Conservation (phyloP, 1,284 basidiomycete species). For the Phylloporus sp. region DNA sequence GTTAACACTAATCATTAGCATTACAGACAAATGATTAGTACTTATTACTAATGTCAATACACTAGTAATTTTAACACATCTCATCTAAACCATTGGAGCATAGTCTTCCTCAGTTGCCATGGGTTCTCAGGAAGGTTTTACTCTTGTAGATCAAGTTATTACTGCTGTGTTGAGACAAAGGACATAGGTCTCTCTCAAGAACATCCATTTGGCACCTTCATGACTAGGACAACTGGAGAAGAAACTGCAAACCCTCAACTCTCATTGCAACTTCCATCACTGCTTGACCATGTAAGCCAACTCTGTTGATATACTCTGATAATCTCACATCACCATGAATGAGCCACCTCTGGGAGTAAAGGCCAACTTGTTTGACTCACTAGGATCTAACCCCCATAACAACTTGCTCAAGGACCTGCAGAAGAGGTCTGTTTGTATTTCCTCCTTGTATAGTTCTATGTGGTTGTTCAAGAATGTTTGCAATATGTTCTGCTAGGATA, state of each 20-base stretch:
- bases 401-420: slow-evolving; percentile 82
- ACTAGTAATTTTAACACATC: too few relatives aligned
- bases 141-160: slow-evolving; percentile 93
- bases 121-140: slow-evolving; percentile 98
- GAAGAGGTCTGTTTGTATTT: slow-evolving; percentile 93
- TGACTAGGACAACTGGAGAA: slow-evolving; percentile 97
- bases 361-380: slow-evolving; percentile 93
- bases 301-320: slow-evolving; percentile 93
- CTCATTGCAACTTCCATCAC: slow-evolving; percentile 89
- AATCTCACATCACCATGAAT: slow-evolving; percentile 96
- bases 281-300: slow-evolving; percentile 98
- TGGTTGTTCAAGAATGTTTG: slow-evolving; percentile 93
- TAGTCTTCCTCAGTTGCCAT: slow-evolving; percentile 91
- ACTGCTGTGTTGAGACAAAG: slow-evolving; percentile 89
- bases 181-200: slow-evolving; percentile 94
- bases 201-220: slow-evolving; percentile 91
- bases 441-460: slow-evolving; percentile 98
- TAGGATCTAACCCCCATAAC: slow-evolving; percentile 75
- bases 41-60: too few relatives aligned
- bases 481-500: slow-evolving; percentile 95
- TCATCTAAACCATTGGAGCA: slow-evolving; percentile 78
- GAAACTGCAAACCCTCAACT: slow-evolving; percentile 90
- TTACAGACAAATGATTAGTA: too few relatives aligned
- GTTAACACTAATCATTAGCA: too few relatives aligned
- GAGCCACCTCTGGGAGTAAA: slow-evolving; percentile 95